Base-by-base conservation (phyloP, 768 basidiomycete species). In the Leucosporidium yakuticum region DNA sequence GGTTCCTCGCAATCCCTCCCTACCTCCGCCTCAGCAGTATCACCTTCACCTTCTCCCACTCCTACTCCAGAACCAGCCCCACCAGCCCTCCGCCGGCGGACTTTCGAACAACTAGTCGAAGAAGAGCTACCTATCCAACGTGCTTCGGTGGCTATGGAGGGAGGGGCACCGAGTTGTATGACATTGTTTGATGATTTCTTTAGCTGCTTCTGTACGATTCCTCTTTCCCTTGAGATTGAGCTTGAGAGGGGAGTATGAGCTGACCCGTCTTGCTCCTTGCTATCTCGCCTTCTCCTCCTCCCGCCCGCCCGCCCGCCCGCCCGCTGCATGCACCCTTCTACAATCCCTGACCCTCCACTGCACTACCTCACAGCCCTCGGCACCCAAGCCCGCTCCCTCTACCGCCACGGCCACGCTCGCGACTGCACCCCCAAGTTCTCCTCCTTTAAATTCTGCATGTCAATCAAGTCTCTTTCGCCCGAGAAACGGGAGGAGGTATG, bases 401-500 rank as follows among this genome's bases (percentile, higher is more conserved):
- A 98, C 79, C 85, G 95, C 76, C 86, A 88, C 73, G 95, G 95
- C 11, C 80, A 84, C 65, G 83, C 86, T 64, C 80, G 84, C 0
- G 84, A 86, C 63, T 97, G 94, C 79, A 81, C 81, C 0, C 82
- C 83, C 55, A 93, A 95, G 77, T 83, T 87, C 76, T 87, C 91
- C 66, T 93, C 95, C 74, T 94, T 95, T 83, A 96, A 96, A 79
- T 95, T 90, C 79, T 99, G 95, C 80, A 81, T 95, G 81, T 87
- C 86, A 68, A 80, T 88, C 69, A 95, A 92, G 79, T 82, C 84
- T 19, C 81, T 90, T 78, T 83, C 87, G 62, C 85, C 86, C 21
- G 91, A 93, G 64, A 84, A 87, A 74, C 85, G 85, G 76, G 83
- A 88, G 36, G 85, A 90, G 60, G 85, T 85, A 5, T 99, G 93